These are phyloP conservation scores for Trametes sanguinea DNA, from an alignment of 768 basidiomycete species.

Conservation along the genomic window DNA sequence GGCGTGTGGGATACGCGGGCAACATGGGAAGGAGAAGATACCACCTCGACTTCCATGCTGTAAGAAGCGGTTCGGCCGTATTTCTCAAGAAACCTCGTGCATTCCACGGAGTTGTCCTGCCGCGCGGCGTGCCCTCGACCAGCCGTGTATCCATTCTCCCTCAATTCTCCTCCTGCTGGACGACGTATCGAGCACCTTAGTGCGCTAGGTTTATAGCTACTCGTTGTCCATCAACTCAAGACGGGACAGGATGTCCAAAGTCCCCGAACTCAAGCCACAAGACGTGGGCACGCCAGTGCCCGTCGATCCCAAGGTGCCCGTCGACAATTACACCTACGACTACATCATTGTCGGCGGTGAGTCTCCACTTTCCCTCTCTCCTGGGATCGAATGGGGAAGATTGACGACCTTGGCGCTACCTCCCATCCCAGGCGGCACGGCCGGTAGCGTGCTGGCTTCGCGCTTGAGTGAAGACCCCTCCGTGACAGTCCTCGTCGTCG, in stretches of 20 bases:
- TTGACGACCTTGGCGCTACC: not conserved
- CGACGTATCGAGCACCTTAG: too few relatives aligned
- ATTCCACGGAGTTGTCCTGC: too few relatives aligned
- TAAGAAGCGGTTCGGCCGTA: too few relatives aligned
- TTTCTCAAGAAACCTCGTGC: too few relatives aligned
- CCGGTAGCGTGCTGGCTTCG: conserved; percentile 61
- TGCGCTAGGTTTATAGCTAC: too few relatives aligned
- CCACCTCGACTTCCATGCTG: too few relatives aligned
- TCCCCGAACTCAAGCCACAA: conserved; percentile 10
- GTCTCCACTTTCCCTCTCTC: not conserved
- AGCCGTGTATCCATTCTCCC: too few relatives aligned
- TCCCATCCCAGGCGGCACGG: conserved; percentile 43
- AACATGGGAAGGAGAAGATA: too few relatives aligned
- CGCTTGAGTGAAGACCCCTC: conserved; percentile 55
- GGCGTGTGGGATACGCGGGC: too few relatives aligned
- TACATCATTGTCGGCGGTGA: conserved; percentile 16
- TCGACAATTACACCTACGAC: conserved; percentile 12
- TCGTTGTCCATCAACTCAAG: too few relatives aligned
- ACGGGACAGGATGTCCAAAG: not conserved
- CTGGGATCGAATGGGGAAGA: not conserved
- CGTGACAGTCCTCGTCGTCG: conserved; percentile 53
- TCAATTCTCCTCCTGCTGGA: too few relatives aligned
- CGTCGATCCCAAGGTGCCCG: not conserved
- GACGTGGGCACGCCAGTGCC: conserved; percentile 13
- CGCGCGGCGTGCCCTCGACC: too few relatives aligned